phyloP scores from a whole-genome alignment of 257 asterid genomes.

The Petunia axillaris region DNA sequence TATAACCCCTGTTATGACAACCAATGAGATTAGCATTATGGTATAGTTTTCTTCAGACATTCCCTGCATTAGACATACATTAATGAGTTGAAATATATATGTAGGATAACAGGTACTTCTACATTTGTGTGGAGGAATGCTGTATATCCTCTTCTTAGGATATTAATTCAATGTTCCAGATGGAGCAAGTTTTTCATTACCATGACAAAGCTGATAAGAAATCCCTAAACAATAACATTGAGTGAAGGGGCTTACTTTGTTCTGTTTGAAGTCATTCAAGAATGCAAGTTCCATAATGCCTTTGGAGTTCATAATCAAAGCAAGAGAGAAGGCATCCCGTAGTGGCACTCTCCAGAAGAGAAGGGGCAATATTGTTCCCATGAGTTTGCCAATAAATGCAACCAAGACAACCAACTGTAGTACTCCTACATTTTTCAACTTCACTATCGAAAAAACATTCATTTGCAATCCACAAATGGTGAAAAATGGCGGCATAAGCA shows the following conservation, averaged over 20 bases:
- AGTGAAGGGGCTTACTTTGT: constrained; percentile 40
- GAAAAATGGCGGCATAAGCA: constrained; percentile 62
- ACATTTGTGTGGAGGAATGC: background rate
- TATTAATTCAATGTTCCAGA: background rate
- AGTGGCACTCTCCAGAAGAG: constrained; percentile 58
- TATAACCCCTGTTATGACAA: constrained; percentile 54
- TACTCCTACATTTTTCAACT: constrained; percentile 47
- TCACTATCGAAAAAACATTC: constrained; percentile 48
- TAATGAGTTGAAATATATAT: background rate
- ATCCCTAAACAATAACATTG: too few species aligned
- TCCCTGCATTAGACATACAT: constrained; percentile 38
- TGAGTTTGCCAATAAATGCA: constrained; percentile 60
- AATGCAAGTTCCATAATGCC: constrained; percentile 72
- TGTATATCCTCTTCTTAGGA: too few species aligned
- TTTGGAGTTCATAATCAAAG: constrained; percentile 74
- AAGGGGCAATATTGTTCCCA: constrained; percentile 67
- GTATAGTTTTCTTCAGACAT: constrained; percentile 52
- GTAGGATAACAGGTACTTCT: background rate
- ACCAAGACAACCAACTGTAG: constrained; percentile 57
- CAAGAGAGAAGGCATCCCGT: constrained; percentile 68
- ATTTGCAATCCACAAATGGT: constrained; percentile 56
- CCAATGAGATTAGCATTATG: constrained; percentile 48
- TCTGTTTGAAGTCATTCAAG: constrained; percentile 47
- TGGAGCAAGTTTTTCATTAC: too few species aligned
- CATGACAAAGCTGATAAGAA: too few species aligned